Evolutionary conservation across 192 early-diverging fungal genomes (phyloP), one percentile per base, ranked within the genome.

Genomic region (Backusella tarrabulga): DNA sequence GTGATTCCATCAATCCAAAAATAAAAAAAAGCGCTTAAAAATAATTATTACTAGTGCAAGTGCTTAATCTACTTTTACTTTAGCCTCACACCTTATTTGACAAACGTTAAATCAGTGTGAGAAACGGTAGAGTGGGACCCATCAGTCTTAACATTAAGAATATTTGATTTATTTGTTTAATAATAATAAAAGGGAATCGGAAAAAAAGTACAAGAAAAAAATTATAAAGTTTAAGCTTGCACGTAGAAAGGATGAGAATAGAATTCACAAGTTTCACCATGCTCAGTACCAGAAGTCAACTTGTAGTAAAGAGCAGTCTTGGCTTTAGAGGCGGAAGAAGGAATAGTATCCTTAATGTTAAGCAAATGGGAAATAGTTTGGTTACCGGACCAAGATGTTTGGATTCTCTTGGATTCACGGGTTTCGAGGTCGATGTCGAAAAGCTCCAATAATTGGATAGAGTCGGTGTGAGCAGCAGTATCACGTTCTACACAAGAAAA

Each of bases 191-290:
- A 50, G 46, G 46, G 46, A 50, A 50, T 50, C 46, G 23, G 14
- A 4, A 29, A 29, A 26, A 12, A 63, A 63, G 29, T 8, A 40
- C 38, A 40, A 60, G 23, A 60, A 60, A 60, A 56, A 60, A 60
- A 60, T 23, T 26, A 63, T 63, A 60, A 21, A 5, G 56, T 67
- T 77, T 82, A 82, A 46, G 40, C 56, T n/a, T 77, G 68, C 35
- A 82, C 70, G 52, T 82, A 82, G 72, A 82, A 82, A 71, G 80
- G 77, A 44, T 82, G 80, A 29, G 77, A 77, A 68, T 76, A 78
- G 70, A 78, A 82, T 38, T 74, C 74, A 71, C 80, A 82, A n/a
- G 68, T 67, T 60, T 82, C 80, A 26, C 72, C 74, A 42, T 82
- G 76, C 34, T 72, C 46, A 67, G 80, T 82, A 34, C 36, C 34